These are phyloP conservation scores for Gnomoniopsis sp. DNA, from an alignment of 2,329 filamentous ascomycete genomes.

Conservation along the genomic window DNA sequence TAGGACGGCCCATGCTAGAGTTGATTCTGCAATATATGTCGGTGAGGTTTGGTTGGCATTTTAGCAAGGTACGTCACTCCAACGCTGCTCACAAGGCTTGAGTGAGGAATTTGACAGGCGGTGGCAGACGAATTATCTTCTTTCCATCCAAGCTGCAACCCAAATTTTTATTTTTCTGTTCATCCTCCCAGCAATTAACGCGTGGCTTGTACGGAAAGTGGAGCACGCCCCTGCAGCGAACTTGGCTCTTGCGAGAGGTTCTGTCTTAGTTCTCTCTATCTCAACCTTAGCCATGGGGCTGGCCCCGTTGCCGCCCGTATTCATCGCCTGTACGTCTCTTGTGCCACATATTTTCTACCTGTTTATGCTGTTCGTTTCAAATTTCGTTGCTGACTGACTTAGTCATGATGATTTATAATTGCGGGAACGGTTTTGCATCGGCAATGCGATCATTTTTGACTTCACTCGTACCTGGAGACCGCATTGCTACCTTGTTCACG, in stretches of 20 bases:
- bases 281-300: slow-evolving; percentile 13
- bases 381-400: not conserved
- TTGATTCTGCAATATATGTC: slow-evolving; percentile 17
- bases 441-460: slow-evolving; percentile 14
- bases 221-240: slow-evolving; percentile 7
- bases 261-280: not conserved
- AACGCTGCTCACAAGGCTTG: not conserved
- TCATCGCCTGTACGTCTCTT: slow-evolving; percentile 4
- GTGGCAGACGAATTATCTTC: slow-evolving; percentile 8
- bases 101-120: not conserved
- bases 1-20: slow-evolving; percentile 12
- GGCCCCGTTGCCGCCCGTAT: slow-evolving; percentile 1
- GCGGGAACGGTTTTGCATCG: slow-evolving; percentile 10
- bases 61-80: slow-evolving; percentile 9
- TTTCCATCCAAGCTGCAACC: slow-evolving; percentile 15
- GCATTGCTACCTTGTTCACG: slow-evolving; percentile 10
- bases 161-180: slow-evolving; percentile 14
- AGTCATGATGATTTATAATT: slow-evolving; percentile 13
- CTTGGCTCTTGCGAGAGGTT: slow-evolving; percentile 6
- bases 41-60: slow-evolving; percentile 12
- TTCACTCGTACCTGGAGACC: slow-evolving; percentile 4
- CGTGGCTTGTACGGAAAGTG: not conserved
- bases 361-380: too few relatives aligned
- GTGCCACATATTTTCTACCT: not conserved
- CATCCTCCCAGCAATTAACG: not conserved